Evolutionary conservation across 2,329 filamentous ascomycete species (phyloP), one percentile per base, ranked within the genome.

Genomic region (Diaporthe nobilis): DNA sequence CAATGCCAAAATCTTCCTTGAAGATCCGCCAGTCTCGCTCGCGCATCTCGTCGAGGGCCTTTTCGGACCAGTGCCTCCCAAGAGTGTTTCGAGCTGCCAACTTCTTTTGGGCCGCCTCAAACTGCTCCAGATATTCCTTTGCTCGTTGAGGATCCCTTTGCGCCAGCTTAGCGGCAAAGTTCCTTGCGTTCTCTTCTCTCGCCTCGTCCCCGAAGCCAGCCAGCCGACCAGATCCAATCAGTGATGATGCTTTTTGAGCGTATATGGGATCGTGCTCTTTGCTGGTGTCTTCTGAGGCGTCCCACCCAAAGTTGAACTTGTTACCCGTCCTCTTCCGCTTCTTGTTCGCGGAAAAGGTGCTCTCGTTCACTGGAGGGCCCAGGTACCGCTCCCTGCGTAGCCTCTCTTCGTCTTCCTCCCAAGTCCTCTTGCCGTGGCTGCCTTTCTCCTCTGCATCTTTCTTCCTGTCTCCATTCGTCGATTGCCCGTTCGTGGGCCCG

Each of bases 281-380:
- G 78, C 93, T 96, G 0, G 97, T 99, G 84, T 99, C 97, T 82
- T 99, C 97, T 77, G 97, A 94, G 1, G 92, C 90, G 80, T 98
- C 97, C 97, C 97, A 99, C 80, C 98, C 97, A 81, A 99, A 99
- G 81, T 98, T 99, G 87, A 99, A 99, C 83, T 99, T 98, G 85
- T 96, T 95, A 82, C 98, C 96, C 1, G 95, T 98, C 77, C 96
- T 90, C 86, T 94, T 94, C 74, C 96, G 91, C 88, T 98, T 98
- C 90, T 98, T 99, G 87, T 97, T 95, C 1, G 96, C 96, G 0
- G 95, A 98, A 82, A 98, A 98, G 51, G 91, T 98, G 74, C 88
- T 90, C 78, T 93, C 91, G 78, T 97, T 97, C 71, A 94, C 92
- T 78, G 98, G 95, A 1, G 95, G 94, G 4, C 97, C 97, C 90